Conservation (phyloP, 352 stramenopile species). For the Pythium periplocum region DNA sequence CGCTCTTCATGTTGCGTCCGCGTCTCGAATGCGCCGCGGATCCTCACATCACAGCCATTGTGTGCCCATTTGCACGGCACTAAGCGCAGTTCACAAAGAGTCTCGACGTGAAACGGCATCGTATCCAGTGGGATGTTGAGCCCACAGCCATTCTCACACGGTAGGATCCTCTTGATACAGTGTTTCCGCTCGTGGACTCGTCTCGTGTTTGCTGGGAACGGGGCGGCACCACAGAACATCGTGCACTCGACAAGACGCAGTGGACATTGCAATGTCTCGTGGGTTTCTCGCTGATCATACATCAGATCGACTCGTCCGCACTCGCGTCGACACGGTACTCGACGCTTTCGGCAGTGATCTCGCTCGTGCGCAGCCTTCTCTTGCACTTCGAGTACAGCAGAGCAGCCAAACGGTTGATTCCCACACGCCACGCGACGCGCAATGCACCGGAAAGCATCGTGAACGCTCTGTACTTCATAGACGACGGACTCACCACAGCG, state of each 20-base stretch:
- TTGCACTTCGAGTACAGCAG: conserved; percentile 25
- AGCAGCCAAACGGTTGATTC: conserved; percentile 54
- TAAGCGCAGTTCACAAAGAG: conserved; percentile 40
- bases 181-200: conserved; percentile 30
- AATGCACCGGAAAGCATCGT: conserved; percentile 29
- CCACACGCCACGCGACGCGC: conserved; percentile 35
- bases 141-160: conserved; percentile 46
- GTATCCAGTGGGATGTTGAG: conserved; percentile 35
- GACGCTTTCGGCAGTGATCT: conserved; percentile 58
- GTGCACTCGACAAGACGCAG: conserved; percentile 38
- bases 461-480: conserved; percentile 28
- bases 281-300: conserved; percentile 37
- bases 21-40: conserved; percentile 34
- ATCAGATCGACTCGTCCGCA: conserved; percentile 31
- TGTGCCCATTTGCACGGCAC: conserved; percentile 45
- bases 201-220: conserved; percentile 36
- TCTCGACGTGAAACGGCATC: conserved; percentile 53
- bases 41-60: conserved; percentile 36
- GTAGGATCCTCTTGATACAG: conserved; percentile 51
- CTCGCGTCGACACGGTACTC: conserved; percentile 36
- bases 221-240: conserved; percentile 24
- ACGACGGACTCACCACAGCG: conserved; percentile 29
- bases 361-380: conserved; percentile 32
- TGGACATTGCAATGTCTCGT: conserved; percentile 48
- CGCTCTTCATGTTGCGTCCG: conserved; percentile 49